Conservation (phyloP, 306 rosid genomes). For the Quercus engelmannii region DNA sequence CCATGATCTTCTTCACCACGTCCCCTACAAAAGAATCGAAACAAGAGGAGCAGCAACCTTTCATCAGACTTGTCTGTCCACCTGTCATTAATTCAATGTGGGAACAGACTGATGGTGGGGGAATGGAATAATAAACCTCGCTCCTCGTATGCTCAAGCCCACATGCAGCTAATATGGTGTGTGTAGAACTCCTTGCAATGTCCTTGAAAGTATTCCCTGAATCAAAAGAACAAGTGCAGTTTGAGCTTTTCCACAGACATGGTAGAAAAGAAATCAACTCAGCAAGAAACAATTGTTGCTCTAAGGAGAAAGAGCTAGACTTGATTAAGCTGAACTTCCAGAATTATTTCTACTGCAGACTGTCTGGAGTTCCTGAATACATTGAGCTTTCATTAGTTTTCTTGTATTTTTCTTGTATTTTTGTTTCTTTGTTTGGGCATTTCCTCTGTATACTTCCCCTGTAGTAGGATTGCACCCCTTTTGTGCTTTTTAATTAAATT, state of each 20-base stretch:
- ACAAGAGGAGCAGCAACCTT: conserved; percentile 80
- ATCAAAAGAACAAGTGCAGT: conserved; percentile 25
- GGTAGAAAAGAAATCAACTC: background rate
- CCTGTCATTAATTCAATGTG: conserved; percentile 62
- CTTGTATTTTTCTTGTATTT: too few species aligned
- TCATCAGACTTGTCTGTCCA: conserved; percentile 53
- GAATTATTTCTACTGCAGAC: too few species aligned
- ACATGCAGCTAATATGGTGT: conserved; percentile 71
- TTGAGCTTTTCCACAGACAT: conserved; percentile 4
- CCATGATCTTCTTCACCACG: conserved; percentile 67
- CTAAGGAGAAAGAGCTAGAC: too few species aligned
- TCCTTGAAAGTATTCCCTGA: conserved; percentile 56
- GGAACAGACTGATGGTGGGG: conserved; percentile 61
- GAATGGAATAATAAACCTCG: conserved; percentile 42
- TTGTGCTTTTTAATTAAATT: too few species aligned
- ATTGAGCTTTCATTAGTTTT: too few species aligned
- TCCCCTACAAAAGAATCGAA: conserved; percentile 66
- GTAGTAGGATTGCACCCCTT: too few species aligned
- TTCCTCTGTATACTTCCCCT: too few species aligned
- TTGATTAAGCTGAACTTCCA: too few species aligned
- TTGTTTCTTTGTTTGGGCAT: too few species aligned
- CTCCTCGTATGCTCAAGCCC: conserved; percentile 60
- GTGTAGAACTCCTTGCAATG: conserved; percentile 50
- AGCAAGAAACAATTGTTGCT: too few species aligned
- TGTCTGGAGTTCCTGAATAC: too few species aligned